Evolutionary conservation across 495 filamentous ascomycete species (phyloP), one percentile per base, ranked within the genome.

Genomic region (Bryoglossum gracile): DNA sequence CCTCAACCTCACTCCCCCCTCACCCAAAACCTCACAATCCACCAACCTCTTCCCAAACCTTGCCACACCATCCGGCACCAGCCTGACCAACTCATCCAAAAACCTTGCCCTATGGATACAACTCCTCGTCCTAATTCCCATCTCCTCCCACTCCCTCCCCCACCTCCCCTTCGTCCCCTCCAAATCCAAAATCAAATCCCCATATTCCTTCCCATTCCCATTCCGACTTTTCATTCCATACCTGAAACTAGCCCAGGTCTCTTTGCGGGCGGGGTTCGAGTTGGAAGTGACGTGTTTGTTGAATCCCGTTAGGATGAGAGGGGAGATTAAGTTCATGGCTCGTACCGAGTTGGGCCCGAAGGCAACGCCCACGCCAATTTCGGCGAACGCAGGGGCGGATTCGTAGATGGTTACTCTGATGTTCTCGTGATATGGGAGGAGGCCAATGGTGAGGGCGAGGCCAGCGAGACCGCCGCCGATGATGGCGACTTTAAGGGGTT

Each of bases 321-420:
- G 49, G 1, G 41, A 45, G 5, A 52, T 46, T 6, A 52, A 36
- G 3, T 57, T 56, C 71, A 84, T 77, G 0, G 80, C 79, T 2
- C 67, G 62, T 8, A 70, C 65, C 2, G 78, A 68, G 55, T 83
- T 83, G 19, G 78, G 70, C 0, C 74, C 73, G 28, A 84, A 74
- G 11, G 65, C 71, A 1, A 85, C 66, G 13, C 81, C 81, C 1
- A 80, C 81, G 23, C 81, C 81, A 3, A 85, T 72, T 24, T 53
- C 54, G 0, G 32, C 45, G 19, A 56, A 52, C 2, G 48, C 44
- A n/a, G 39, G 6, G 4, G 39, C 39, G 18, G 54, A 32, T 24
- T 57, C 54, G 18, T 53, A 57, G 32, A 57, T 52, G 8, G 43
- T 57, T 33, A 48, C 43, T 11, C 23, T 48, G 10, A 57, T 26